Base-by-base conservation (phyloP, 257 asterid genomes). In the Nicotiana tabacum region DNA sequence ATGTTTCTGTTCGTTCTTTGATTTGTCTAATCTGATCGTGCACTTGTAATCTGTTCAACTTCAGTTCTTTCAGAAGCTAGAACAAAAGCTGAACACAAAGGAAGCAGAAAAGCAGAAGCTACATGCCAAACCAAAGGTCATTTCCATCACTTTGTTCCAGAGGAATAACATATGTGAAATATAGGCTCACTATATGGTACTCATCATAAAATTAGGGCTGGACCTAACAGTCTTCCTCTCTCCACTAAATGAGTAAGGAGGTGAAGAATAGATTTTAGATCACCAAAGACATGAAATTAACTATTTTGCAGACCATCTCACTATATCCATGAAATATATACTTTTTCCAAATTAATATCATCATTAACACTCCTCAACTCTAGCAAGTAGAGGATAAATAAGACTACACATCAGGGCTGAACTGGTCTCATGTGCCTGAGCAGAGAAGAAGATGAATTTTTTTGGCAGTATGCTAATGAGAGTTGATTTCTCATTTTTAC, bases 11-110 rank as follows among this genome's bases (percentile, higher is more conserved):
- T 65, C 70, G 24, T 29, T 51, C 48, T 82, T 58, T 55, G 48
- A 46, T 78, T 74, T 27, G 35, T 77, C 69, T 51, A 24, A n/a
- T 60, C 62, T 76, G 62, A 51, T 60, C 82, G 66, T 60, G 33
- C 77, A 27, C 43, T 81, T 33, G 43, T 81, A 13, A 37, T 72
- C 37, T 51, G 46, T 51, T 51, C 27, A 72, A 21, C 74, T 65
- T 77, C 91, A 89, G 91, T 92, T 92, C 88, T 90, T 89, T 81
- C 90, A 92, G 94, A 92, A 88, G 90, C 90, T 92, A 64, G 95
- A 92, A 84, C 87, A 89, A 89, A 91, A 92, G 85, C 79, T 24
- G 80, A 92, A 83, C 84, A 80, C 85, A 39, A 86, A 83, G 80
- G 93, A 87, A 46, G 77, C 85, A 48, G 92, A 85, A 79, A 90